phyloP scores from a whole-genome alignment of 345 rosid genomes.

The Heritiera littoralis region DNA sequence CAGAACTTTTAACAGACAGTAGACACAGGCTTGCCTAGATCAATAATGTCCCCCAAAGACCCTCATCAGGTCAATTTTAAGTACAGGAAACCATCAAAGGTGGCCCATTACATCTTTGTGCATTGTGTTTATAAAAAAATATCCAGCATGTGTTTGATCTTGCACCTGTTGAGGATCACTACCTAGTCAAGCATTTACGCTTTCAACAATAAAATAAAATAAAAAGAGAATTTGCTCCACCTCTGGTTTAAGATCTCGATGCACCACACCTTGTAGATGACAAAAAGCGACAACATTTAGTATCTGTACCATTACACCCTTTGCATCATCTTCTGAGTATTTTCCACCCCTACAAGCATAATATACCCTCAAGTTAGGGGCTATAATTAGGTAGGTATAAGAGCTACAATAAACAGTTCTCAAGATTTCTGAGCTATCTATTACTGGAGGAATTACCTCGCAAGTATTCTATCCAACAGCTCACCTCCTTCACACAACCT shows the following conservation, averaged over 20 bases:
- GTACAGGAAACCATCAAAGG: not conserved
- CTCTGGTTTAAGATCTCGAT: conserved; percentile 98
- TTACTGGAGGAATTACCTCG: conserved; percentile 51
- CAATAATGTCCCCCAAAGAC: not conserved
- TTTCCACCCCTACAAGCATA: conserved; percentile 72
- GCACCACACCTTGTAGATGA: conserved; percentile 98
- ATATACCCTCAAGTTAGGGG: conserved; percentile 29
- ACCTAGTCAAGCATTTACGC: not conserved
- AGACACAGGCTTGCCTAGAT: not conserved
- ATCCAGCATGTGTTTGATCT: conserved; percentile 31
- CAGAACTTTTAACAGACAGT: not conserved
- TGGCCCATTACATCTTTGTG: not conserved
- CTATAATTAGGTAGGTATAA: not conserved
- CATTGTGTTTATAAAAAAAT: not conserved
- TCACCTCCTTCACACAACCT: conserved; percentile 99
- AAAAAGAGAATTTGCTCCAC: conserved; percentile 37
- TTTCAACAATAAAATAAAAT: not conserved
- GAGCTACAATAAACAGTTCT: conserved; percentile 3
- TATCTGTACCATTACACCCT: conserved; percentile 77
- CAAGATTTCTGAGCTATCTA: conserved; percentile 1
- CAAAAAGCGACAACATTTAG: conserved; percentile 84
- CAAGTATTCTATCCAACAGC: conserved; percentile 82
- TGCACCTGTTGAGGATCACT: not conserved
- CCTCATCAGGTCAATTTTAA: not conserved
- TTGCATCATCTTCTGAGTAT: conserved; percentile 89